phyloP scores from a whole-genome alignment of 768 basidiomycete genomes.

The Auricularia sp. region DNA sequence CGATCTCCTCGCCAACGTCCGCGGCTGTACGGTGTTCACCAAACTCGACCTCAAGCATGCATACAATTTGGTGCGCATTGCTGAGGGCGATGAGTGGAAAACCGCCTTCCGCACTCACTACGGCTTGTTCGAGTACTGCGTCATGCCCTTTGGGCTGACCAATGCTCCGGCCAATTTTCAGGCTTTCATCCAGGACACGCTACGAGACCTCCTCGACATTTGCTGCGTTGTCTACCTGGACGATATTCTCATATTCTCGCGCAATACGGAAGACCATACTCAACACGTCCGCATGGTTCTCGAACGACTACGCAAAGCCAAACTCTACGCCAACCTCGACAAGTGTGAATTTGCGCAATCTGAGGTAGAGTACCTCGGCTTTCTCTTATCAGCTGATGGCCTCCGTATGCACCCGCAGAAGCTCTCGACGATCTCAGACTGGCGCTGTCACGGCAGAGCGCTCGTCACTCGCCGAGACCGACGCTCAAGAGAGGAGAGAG shows the following conservation, averaged over 20 bases:
- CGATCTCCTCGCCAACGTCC: constrained; percentile 25
- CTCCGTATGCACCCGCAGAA: constrained; percentile 19
- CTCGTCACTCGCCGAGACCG: too few relatives aligned
- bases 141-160: constrained; percentile 29
- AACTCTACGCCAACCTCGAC: constrained; percentile 24
- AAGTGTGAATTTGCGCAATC: constrained; percentile 28
- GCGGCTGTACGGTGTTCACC: constrained; percentile 13
- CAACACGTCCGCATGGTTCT: constrained; percentile 24
- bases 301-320: constrained; percentile 15
- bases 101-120: constrained; percentile 18
- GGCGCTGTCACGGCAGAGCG: too few relatives aligned
- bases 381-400: constrained; percentile 3
- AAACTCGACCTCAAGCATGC: constrained; percentile 13
- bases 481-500: too few relatives aligned
- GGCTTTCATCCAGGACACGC: not conserved
- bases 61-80: constrained; percentile 14
- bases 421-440: constrained; percentile 14
- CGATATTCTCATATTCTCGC: constrained; percentile 35
- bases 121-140: constrained; percentile 30
- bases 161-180: constrained; percentile 35
- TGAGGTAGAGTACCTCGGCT: not conserved
- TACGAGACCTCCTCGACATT: constrained; percentile 24
- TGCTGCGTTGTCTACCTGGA: constrained; percentile 32
- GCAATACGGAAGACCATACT: constrained; percentile 22
- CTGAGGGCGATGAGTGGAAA: constrained; percentile 12